phyloP scores from a whole-genome alignment of 768 basidiomycete genomes.

The Russula foetens region DNA sequence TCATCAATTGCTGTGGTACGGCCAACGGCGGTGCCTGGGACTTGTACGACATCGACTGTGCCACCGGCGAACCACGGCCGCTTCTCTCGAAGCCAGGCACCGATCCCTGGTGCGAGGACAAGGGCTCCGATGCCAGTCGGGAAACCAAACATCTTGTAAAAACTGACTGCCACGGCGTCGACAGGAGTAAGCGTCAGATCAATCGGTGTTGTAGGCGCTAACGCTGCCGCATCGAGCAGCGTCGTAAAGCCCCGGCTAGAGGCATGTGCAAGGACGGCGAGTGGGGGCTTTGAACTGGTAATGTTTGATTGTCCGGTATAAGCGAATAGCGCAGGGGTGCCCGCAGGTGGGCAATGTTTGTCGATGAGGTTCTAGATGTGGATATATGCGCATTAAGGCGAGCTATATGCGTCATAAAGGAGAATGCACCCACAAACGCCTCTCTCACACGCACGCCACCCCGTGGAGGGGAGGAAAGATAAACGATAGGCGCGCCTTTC shows the following conservation, averaged over 20 bases:
- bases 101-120: conserved; percentile 38
- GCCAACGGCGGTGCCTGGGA: conserved; percentile 64
- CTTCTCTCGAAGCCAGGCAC: conserved; percentile 49
- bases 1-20: conserved; percentile 52
- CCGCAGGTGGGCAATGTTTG: conserved; percentile 40
- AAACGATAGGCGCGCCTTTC: conserved; percentile 49
- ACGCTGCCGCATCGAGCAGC: conserved; percentile 74
- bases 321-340: conserved; percentile 56
- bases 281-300: conserved; percentile 61
- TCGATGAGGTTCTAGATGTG: conserved; percentile 44
- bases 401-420: conserved; percentile 2
- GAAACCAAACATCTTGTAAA: conserved; percentile 89
- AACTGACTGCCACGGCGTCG: conserved; percentile 77
- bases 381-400: background rate
- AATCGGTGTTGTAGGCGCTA: conserved; percentile 64
- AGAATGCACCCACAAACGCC: conserved; percentile 44
- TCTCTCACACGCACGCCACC: conserved; percentile 55
- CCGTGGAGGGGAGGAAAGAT: conserved; percentile 52
- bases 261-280: conserved; percentile 58
- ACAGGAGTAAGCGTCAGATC: conserved; percentile 59
- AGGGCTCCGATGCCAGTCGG: conserved; percentile 81
- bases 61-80: conserved; percentile 85
- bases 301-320: conserved; percentile 80
- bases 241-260: conserved; percentile 62
- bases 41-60: conserved; percentile 76